A percentile compares a stretch with the other conserved stretches of the same genome.
phyloP scores from a whole-genome alignment of 108 stramenopile genomes.

The Conticribra weissflogii region DNA sequence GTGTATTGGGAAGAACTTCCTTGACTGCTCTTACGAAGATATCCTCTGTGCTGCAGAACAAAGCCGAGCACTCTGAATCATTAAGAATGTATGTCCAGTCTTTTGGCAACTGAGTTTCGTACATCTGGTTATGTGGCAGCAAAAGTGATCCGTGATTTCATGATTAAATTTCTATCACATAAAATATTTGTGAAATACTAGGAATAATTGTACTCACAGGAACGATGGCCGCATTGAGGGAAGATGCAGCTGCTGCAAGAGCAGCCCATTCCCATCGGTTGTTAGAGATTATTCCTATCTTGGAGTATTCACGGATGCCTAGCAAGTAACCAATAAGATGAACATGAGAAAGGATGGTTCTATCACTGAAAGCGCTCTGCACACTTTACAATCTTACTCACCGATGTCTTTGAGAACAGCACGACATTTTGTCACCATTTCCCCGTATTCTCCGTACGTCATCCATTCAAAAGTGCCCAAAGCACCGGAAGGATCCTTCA shows the following conservation, averaged over 20 bases:
- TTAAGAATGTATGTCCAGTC: conserved; percentile 97
- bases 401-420: conserved; percentile 83
- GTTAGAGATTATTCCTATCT: conserved; percentile 92
- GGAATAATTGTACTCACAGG: conserved; percentile 66
- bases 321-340: not conserved
- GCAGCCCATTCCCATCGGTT: conserved; percentile 96
- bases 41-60: conserved; percentile 86
- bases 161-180: not conserved
- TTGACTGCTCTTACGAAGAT: conserved; percentile 76
- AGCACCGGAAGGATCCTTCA: conserved; percentile 34
- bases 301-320: conserved; percentile 72
- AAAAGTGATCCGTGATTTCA: too few relatives aligned
- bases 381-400: conserved; percentile 36
- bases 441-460: conserved; percentile 73
- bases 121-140: too few relatives aligned
- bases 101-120: conserved; percentile 91
- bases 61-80: conserved; percentile 81
- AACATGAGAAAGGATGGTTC: conserved; percentile 3
- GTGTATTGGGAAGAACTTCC: conserved; percentile 82
- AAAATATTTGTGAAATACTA: not conserved
- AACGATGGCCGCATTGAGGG: conserved; percentile 89
- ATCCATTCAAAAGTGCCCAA: conserved; percentile 70
- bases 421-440: conserved; percentile 64
- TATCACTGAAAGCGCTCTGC: not conserved
- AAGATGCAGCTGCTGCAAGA: conserved; percentile 86